Evolutionary conservation across 148 eudicot species (phyloP).

Genomic region (Rhododendron ferrugineum): DNA sequence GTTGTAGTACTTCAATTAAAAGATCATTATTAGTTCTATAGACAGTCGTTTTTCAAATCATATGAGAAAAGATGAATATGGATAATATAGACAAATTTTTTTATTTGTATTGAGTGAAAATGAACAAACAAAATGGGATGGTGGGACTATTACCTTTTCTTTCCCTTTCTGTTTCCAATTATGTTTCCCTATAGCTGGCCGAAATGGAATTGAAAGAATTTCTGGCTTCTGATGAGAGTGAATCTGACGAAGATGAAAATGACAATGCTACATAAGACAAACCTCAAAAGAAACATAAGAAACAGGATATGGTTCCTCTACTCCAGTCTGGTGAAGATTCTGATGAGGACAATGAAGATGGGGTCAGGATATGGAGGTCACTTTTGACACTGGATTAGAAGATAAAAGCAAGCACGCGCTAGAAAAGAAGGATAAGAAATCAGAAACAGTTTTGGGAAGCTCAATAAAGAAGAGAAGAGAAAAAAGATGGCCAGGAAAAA

Average conservation of each 20-base stretch:
- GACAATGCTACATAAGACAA: constrained; percentile 22
- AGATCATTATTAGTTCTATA: not conserved
- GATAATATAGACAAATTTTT: not conserved
- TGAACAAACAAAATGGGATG: not conserved
- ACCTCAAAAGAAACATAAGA: constrained; percentile 38
- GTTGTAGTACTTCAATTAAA: too few relatives aligned
- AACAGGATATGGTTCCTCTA: constrained; percentile 55
- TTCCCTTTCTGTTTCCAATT: not conserved
- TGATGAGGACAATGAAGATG: constrained; percentile 52
- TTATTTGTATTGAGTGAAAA: not conserved
- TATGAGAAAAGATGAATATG: not conserved
- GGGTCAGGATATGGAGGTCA: constrained; percentile 91
- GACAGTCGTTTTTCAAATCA: not conserved
- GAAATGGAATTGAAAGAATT: constrained; percentile 69
- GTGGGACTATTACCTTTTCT: not conserved
- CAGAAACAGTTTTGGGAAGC: constrained; percentile 86
- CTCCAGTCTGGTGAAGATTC: constrained; percentile 67
- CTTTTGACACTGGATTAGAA: constrained; percentile 87
- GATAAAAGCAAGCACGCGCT: constrained; percentile 72
- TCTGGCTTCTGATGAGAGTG: constrained; percentile 87
- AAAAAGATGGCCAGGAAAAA: constrained; percentile 59
- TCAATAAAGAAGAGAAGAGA: constrained; percentile 65
- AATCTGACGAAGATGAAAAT: constrained; percentile 49
- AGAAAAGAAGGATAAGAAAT: constrained; percentile 75
- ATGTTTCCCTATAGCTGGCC: constrained; percentile 38